Evolutionary conservation across 768 basidiomycete species (phyloP).

Genomic region (Lentinula sp.): DNA sequence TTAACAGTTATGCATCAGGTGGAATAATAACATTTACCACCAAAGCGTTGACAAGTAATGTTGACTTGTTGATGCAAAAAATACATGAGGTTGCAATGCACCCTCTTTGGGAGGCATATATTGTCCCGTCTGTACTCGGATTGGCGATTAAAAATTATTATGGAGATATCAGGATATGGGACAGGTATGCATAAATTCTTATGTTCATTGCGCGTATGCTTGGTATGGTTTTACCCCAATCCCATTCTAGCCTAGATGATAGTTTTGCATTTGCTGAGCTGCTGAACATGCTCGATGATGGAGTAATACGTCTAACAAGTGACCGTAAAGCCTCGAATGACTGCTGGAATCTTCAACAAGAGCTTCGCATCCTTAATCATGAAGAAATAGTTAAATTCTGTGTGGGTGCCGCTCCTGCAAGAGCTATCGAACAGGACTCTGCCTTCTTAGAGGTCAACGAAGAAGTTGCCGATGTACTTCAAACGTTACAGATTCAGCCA

Average conservation of each 20-base stretch:
- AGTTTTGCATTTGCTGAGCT: not conserved
- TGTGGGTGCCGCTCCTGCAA: slow-evolving; percentile 30
- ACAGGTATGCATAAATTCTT: not conserved
- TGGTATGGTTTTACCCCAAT: not conserved
- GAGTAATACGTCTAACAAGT: not conserved
- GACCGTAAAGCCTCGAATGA: not conserved
- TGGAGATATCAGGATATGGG: not conserved
- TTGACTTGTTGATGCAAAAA: not conserved
- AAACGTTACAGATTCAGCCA: slow-evolving; percentile 56
- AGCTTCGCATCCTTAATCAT: slow-evolving; percentile 19
- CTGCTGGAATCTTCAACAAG: not conserved
- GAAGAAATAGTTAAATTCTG: slow-evolving; percentile 39
- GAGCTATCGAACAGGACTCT: slow-evolving; percentile 20
- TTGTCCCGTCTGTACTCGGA: not conserved
- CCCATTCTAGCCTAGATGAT: not conserved
- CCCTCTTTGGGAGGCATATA: slow-evolving; percentile 1
- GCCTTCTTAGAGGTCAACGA: slow-evolving; percentile 17
- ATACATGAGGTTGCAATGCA: not conserved
- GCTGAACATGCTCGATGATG: not conserved
- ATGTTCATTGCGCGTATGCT: not conserved
- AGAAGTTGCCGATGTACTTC: slow-evolving; percentile 44
- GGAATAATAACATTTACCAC: not conserved
- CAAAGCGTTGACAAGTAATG: not conserved
- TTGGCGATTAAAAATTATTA: not conserved
- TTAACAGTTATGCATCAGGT: not conserved